Percentiles rank a stretch among this genome's conserved stretches.
Conservation (phyloP, 2,329 filamentous ascomycete species). For the Chaetomium sp. region DNA sequence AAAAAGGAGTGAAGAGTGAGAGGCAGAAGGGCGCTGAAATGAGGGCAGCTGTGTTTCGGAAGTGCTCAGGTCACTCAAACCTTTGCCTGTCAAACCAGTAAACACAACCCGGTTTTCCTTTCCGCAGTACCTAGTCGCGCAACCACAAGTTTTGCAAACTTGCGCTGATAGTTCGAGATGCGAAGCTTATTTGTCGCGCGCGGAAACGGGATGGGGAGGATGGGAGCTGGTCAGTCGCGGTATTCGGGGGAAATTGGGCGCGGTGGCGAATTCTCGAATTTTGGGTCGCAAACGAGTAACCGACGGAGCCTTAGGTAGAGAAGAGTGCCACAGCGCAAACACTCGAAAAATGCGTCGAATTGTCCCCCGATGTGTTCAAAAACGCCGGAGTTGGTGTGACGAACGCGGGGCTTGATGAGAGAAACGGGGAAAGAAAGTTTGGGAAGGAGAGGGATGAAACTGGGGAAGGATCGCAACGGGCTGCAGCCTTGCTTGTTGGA, state of each 20-base stretch:
- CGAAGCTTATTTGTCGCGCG: not conserved
- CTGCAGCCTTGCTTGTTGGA: constrained; percentile 19
- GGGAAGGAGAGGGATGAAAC: constrained; percentile 27
- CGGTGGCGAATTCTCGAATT: constrained; percentile 4
- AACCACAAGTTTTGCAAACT: not conserved
- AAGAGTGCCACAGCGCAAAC: not conserved
- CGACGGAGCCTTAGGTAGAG: not conserved
- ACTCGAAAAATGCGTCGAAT: constrained; percentile 2
- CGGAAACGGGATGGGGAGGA: not conserved
- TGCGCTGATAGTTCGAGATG: not conserved
- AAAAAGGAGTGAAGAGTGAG: constrained; percentile 2
- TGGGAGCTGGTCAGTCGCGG: not conserved
- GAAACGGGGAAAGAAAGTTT: constrained; percentile 25
- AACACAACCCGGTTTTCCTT: constrained; percentile 14
- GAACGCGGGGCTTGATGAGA: constrained; percentile 13
- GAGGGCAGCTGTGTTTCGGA: constrained; percentile 18
- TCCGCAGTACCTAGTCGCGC: constrained; percentile 1
- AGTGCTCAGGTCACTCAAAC: constrained; percentile 24
- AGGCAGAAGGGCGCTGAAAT: constrained; percentile 13
- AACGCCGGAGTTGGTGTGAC: not conserved
- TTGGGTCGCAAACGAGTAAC: not conserved
- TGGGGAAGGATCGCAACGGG: constrained; percentile 16
- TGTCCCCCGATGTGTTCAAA: not conserved
- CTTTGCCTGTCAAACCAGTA: constrained; percentile 22
- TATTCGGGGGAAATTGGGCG: not conserved